These are phyloP conservation scores for Actinomucor elegans DNA, from an alignment of 371 early-diverging fungal species.

Conservation along the genomic window DNA sequence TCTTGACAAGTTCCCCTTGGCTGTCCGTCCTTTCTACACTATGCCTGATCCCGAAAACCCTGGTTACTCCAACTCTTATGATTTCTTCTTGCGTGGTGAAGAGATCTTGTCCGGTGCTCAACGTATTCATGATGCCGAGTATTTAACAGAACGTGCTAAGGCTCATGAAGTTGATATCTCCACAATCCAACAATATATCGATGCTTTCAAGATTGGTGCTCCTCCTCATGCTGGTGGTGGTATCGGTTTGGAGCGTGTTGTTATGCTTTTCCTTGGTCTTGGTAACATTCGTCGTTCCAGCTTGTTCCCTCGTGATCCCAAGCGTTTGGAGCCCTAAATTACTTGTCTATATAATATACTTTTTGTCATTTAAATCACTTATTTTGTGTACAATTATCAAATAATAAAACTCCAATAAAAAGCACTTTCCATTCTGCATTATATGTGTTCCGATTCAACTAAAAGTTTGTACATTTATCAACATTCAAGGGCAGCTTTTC, in stretches of 20 bases:
- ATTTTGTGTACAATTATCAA: too few relatives aligned
- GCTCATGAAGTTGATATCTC: constrained; percentile 82
- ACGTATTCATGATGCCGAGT: constrained; percentile 94
- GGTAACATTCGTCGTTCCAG: constrained; percentile 97
- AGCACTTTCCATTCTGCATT: too few relatives aligned
- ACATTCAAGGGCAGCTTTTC: too few relatives aligned
- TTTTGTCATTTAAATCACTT: too few relatives aligned
- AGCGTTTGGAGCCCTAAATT: constrained; percentile 90
- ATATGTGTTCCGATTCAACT: too few relatives aligned
- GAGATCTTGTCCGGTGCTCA: constrained; percentile 99
- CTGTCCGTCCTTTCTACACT: constrained; percentile 99
- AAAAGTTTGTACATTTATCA: too few relatives aligned
- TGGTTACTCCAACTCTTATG: constrained; percentile 98
- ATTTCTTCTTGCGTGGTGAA: constrained; percentile 99
- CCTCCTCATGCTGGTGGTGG: constrained; percentile 99
- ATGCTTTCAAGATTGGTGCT: constrained; percentile 98
- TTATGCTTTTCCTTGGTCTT: constrained; percentile 96
- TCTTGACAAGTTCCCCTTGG: constrained; percentile 98
- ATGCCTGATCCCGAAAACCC: constrained; percentile 92
- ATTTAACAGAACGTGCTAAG: constrained; percentile 83
- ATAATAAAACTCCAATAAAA: too few relatives aligned
- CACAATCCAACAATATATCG: constrained; percentile 92
- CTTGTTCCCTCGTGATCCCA: constrained; percentile 99
- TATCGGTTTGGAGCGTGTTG: constrained; percentile 97
- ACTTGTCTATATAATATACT: too few relatives aligned